Evolutionary conservation across 345 rosid genomes (phyloP), one percentile per base, ranked within the genome.

Genomic region (Hibiscus tridactylites): DNA sequence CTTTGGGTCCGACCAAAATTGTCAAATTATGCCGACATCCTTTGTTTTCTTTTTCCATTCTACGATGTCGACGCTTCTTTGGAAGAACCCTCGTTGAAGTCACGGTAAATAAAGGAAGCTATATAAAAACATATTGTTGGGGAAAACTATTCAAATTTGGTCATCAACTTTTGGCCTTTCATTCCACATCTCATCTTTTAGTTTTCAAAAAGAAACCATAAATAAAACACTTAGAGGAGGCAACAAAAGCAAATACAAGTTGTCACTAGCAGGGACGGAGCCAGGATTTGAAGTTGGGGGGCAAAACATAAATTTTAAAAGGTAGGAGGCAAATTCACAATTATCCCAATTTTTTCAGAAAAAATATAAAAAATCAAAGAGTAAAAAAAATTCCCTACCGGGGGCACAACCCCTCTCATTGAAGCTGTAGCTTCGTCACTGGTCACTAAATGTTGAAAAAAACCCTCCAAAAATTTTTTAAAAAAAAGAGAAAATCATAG

Each of bases 21-120:
- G 71, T 67, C 71, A 67, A 68, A 28, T 16, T 4, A 28, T 50
- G 71, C 71, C 59, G 44, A 29, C 71, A 15, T 29, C 39, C 67
- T 17, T 8, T 2, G 35, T 31, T 61, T 60, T 52, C 9, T 33
- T 17, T 37, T 17, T 29, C 46, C 44, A 9, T 16, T 29, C 28
- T 16, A 3, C 9, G 44, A 68, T 52, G 60, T 9, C 35, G 44
- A 68, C 33, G 60, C n/a, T 50, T 29, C 9, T 8, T 47, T 47
- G 57, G 49, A 49, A 47, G 68, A 24, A 26, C 57, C 58, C 24
- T 46, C 37, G 21, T 58, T 42, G 15, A 15, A 67, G 56, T 24
- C 70, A 13, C 12, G 57, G 70, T 24, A 66, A 66, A 47, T 11
- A 46, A 65, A 46, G 56, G 17, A 24, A 21, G 70, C 56, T 65